Percentiles rank a stretch among this genome's conserved stretches.
Evolutionary conservation across 352 stramenopile species (phyloP).

Genomic region (Globisporangium camurandrum): DNA sequence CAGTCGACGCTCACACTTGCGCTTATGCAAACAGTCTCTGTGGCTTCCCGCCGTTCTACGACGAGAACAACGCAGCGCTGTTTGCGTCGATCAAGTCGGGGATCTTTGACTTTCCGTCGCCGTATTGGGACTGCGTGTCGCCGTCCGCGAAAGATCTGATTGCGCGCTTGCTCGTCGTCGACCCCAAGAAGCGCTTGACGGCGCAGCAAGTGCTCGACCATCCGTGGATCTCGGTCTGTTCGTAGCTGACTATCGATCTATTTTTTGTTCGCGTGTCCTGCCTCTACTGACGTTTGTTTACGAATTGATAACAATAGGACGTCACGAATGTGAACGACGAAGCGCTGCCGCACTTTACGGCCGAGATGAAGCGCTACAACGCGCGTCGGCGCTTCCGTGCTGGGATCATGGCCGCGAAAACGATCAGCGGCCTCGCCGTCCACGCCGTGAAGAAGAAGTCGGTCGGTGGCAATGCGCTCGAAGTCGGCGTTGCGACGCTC

Average conservation of each 20-base stretch:
- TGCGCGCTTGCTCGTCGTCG: slow-evolving; percentile 81
- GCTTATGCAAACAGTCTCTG: slow-evolving; percentile 78
- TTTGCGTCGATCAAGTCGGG: slow-evolving; percentile 87
- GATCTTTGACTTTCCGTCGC: slow-evolving; percentile 88
- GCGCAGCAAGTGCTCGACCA: slow-evolving; percentile 79
- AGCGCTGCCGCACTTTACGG: slow-evolving; percentile 78
- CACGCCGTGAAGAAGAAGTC: slow-evolving; percentile 43
- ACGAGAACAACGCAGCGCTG: slow-evolving; percentile 87
- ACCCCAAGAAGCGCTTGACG: slow-evolving; percentile 87
- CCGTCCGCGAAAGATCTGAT: slow-evolving; percentile 91
- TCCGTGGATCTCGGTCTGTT: slow-evolving; percentile 74
- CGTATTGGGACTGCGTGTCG: slow-evolving; percentile 93
- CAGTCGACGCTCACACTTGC: no score
- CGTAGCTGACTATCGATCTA: no score
- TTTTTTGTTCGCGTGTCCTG: neutral
- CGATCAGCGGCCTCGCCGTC: slow-evolving; percentile 33
- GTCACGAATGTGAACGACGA: slow-evolving; percentile 68
- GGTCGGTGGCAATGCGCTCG: slow-evolving; percentile 26
- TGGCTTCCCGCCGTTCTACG: slow-evolving; percentile 95
- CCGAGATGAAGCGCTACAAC: slow-evolving; percentile 88
- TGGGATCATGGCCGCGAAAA: slow-evolving; percentile 75
- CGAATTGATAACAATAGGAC: slow-evolving; percentile 21
- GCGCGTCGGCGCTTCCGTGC: slow-evolving; percentile 69
- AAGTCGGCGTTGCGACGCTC: slow-evolving; percentile 8
- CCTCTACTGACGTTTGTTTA: neutral